Evolutionary conservation across 140 eudicot genomes (phyloP).

Genomic region (Stevia rebaudiana): DNA sequence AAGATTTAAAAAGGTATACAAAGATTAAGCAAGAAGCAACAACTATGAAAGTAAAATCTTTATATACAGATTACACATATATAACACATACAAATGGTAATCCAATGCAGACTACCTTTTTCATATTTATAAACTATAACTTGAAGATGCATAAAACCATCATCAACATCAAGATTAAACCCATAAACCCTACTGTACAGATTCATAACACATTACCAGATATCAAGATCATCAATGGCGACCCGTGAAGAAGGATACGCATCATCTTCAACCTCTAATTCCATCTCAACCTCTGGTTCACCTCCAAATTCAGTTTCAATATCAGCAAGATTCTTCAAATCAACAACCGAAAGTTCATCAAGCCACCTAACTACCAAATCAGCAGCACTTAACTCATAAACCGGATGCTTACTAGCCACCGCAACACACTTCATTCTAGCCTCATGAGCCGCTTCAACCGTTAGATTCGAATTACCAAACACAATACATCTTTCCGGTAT

Average conservation of each 20-base stretch:
- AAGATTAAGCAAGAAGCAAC: not conserved
- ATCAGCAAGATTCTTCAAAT: slow-evolving; percentile 88
- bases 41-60: not conserved
- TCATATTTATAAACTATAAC: slow-evolving; percentile 38
- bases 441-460: slow-evolving; percentile 91
- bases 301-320: slow-evolving; percentile 58
- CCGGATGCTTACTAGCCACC: slow-evolving; percentile 93
- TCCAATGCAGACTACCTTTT: slow-evolving; percentile 38
- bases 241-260: slow-evolving; percentile 36
- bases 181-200: slow-evolving; percentile 44
- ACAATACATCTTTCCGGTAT: slow-evolving; percentile 92
- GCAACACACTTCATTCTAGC: slow-evolving; percentile 96
- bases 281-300: slow-evolving; percentile 70
- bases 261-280: slow-evolving; percentile 62
- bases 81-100: slow-evolving; percentile 35
- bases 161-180: slow-evolving; percentile 21
- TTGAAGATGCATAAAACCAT: slow-evolving; percentile 20
- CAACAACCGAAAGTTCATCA: slow-evolving; percentile 87
- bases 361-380: slow-evolving; percentile 77
- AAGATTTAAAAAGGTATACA: not conserved
- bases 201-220: slow-evolving; percentile 54
- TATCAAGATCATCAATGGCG: slow-evolving; percentile 50
- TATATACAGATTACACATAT: slow-evolving; percentile 26
- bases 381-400: slow-evolving; percentile 91
- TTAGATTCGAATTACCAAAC: slow-evolving; percentile 84